Conservation (phyloP, 148 eudicot species). For the Heliamphora exappendiculata region DNA sequence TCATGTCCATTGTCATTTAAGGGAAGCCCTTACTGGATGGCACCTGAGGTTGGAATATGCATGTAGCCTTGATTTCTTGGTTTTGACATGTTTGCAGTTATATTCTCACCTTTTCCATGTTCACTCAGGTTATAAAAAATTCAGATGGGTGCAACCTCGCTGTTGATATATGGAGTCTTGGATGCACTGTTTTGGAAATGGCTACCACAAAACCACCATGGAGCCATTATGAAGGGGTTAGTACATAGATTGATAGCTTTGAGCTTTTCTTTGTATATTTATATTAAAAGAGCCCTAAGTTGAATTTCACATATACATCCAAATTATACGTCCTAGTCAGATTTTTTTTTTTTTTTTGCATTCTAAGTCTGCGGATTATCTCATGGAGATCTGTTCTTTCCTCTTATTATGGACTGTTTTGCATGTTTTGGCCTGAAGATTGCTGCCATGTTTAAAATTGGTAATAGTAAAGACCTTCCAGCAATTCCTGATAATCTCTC, state of each 20-base stretch:
- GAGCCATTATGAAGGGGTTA: slow-evolving; percentile 98
- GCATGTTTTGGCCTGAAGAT: slow-evolving; percentile 39
- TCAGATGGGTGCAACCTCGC: slow-evolving; percentile 70
- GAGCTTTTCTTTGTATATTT: not conserved
- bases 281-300: not conserved
- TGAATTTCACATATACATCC: not conserved
- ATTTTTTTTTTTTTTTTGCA: not conserved
- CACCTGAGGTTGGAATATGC: slow-evolving; percentile 67
- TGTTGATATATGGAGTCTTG: slow-evolving; percentile 95
- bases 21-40: slow-evolving; percentile 99
- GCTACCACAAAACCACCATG: slow-evolving; percentile 93
- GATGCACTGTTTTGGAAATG: slow-evolving; percentile 94
- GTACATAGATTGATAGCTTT: slow-evolving; percentile 11
- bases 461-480: slow-evolving; percentile 89
- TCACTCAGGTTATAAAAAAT: slow-evolving; percentile 66
- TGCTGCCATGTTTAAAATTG: slow-evolving; percentile 94
- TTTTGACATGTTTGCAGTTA: not conserved
- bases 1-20: slow-evolving; percentile 84
- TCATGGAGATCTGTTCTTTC: not conserved
- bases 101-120: slow-evolving; percentile 3
- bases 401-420: slow-evolving; percentile 8
- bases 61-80: slow-evolving; percentile 10
- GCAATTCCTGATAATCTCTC: slow-evolving; percentile 82
- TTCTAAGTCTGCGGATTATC: not conserved
- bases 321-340: not conserved